Percentiles rank a stretch among this genome's conserved stretches.
These are phyloP conservation scores for Candida nitratophila DNA, from an alignment of 805 yeast genomes.

Conservation along the genomic window DNA sequence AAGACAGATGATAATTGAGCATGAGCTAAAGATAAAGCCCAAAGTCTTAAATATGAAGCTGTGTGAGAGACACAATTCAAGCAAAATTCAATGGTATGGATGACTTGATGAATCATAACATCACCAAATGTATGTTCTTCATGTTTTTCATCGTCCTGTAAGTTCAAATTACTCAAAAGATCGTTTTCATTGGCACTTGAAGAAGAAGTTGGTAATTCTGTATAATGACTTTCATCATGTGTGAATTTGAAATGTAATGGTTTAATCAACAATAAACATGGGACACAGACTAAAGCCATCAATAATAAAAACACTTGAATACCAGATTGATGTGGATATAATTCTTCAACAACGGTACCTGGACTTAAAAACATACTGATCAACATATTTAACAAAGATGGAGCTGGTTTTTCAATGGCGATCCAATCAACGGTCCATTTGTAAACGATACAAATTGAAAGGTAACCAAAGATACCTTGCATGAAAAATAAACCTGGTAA, in stretches of 20 bases:
- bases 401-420: slow-evolving; percentile 69
- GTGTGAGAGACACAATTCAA: slow-evolving; percentile 97
- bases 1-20: slow-evolving; percentile 92
- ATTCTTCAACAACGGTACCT: slow-evolving; percentile 73
- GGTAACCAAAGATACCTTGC: slow-evolving; percentile 95
- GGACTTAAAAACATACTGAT: slow-evolving; percentile 95
- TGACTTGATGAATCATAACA: slow-evolving; percentile 92
- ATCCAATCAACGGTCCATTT: slow-evolving; percentile 96
- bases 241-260: slow-evolving; percentile 51
- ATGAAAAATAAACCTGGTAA: slow-evolving; percentile 90
- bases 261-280: slow-evolving; percentile 81
- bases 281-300: slow-evolving; percentile 84
- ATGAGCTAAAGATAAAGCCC: slow-evolving; percentile 97
- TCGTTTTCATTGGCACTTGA: slow-evolving; percentile 23
- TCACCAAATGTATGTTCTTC: slow-evolving; percentile 78
- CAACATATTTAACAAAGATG: slow-evolving; percentile 89
- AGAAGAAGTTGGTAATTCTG: slow-evolving; percentile 28
- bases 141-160: slow-evolving; percentile 46
- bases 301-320: slow-evolving; percentile 68
- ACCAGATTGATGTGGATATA: slow-evolving; percentile 72
- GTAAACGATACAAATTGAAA: slow-evolving; percentile 78
- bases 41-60: slow-evolving; percentile 89
- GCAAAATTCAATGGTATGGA: slow-evolving; percentile 96
- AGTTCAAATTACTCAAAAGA: slow-evolving; percentile 21
- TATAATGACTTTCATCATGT: slow-evolving; percentile 44